These are phyloP conservation scores for Pseudogymnoascus sp. DNA, from an alignment of 2,329 filamentous ascomycete genomes.

Conservation along the genomic window DNA sequence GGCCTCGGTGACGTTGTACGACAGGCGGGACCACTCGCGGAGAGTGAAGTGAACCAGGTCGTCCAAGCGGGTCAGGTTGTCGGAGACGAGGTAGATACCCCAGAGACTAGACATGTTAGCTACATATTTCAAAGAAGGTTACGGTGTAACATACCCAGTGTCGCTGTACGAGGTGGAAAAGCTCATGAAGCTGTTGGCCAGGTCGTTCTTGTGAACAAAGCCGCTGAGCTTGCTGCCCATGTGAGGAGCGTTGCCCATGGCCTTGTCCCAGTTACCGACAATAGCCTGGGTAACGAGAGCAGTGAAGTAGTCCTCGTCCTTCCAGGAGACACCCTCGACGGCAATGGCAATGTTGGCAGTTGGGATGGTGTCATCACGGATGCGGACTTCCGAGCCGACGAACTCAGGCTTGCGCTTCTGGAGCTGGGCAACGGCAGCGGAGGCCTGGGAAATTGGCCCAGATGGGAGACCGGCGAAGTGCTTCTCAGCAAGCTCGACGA, in stretches of 20 bases:
- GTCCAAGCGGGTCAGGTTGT: constrained; percentile 79
- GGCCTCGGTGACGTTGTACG: constrained; percentile 75
- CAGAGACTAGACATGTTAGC: constrained; percentile 64
- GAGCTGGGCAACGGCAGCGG: constrained; percentile 56
- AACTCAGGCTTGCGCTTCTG: constrained; percentile 89
- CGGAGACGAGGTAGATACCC: constrained; percentile 97
- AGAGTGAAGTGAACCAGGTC: constrained; percentile 98
- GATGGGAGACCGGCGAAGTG: constrained; percentile 77
- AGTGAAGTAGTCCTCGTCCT: constrained; percentile 98
- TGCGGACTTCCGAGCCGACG: constrained; percentile 88
- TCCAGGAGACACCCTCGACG: constrained; percentile 99
- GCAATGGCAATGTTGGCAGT: constrained; percentile 97
- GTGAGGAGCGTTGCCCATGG: constrained; percentile 94
- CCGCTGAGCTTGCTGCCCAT: constrained; percentile 97
- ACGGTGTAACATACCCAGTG: constrained; percentile 67
- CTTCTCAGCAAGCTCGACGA: constrained; percentile 94
- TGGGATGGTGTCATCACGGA: constrained; percentile 92
- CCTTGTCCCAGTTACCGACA: constrained; percentile 98
- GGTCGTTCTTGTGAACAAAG: constrained; percentile 86
- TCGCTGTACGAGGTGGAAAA: constrained; percentile 99
- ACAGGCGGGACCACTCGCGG: constrained; percentile 95
- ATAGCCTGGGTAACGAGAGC: constrained; percentile 96
- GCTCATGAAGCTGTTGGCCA: constrained; percentile 99
- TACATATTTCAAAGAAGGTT: constrained; percentile 19
- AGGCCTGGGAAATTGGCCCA: constrained; percentile 67